These are phyloP conservation scores for Gossypium rotundifolium DNA, from an alignment of 345 rosid genomes.

Conservation along the genomic window DNA sequence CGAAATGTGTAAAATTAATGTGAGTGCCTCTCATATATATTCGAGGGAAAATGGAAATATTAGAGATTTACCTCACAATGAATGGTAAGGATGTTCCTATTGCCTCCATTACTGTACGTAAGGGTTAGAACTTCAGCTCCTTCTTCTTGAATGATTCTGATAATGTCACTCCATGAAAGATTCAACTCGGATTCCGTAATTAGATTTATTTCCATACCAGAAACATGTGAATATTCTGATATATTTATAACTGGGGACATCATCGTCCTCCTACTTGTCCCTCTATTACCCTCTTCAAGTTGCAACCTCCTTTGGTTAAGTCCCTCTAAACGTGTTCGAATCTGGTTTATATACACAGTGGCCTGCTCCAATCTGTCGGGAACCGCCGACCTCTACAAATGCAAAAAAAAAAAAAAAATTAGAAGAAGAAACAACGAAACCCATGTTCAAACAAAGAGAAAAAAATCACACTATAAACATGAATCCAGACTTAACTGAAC, in stretches of 20 bases:
- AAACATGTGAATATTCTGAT: conserved; percentile 1
- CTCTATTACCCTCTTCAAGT: not conserved
- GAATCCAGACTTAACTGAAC: not conserved
- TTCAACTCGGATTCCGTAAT: conserved; percentile 13
- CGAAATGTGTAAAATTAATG: too few relatives aligned
- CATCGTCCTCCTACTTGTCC: not conserved
- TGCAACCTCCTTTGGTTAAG: not conserved
- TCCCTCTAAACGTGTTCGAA: not conserved
- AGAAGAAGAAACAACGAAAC: too few relatives aligned
- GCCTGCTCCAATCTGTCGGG: conserved; percentile 1
- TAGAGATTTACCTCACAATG: conserved; percentile 1
- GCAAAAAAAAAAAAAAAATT: not conserved
- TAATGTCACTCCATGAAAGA: conserved; percentile 18
- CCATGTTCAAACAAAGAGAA: too few relatives aligned
- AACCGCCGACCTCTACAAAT: not conserved
- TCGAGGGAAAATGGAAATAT: too few relatives aligned
- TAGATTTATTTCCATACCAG: conserved; percentile 19
- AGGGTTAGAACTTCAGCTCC: conserved; percentile 26
- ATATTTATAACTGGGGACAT: conserved; percentile 16
- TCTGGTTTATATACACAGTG: not conserved
- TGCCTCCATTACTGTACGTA: not conserved
- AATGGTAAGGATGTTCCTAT: not conserved
- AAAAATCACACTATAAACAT: too few relatives aligned
- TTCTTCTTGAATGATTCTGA: conserved; percentile 27
- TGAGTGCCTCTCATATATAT: too few relatives aligned